These are phyloP conservation scores for Wallacemonas sp. DNA, from an alignment of 208 protist species.

Conservation along the genomic window DNA sequence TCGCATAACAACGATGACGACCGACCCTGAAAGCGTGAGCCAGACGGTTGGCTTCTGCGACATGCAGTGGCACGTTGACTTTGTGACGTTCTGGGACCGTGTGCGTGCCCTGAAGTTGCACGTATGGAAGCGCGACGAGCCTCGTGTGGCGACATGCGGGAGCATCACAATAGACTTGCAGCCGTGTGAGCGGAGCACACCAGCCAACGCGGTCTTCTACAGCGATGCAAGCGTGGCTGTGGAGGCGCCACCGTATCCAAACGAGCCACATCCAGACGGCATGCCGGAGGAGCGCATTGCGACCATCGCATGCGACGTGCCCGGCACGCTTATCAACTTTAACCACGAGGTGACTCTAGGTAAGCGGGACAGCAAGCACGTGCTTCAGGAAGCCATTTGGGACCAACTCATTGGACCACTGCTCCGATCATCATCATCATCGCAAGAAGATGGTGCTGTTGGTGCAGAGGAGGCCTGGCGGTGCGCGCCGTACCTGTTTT, in stretches of 20 bases:
- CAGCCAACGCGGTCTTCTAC: slow-evolving; percentile 41
- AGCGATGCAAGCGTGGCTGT: slow-evolving; percentile 25
- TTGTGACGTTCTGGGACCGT: slow-evolving; percentile 56
- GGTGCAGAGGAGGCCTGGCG: slow-evolving; percentile 36
- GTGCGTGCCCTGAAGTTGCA: slow-evolving; percentile 54
- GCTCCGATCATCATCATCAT: not conserved
- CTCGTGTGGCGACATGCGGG: slow-evolving; percentile 27
- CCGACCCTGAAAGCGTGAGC: not conserved
- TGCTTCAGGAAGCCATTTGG: slow-evolving; percentile 20
- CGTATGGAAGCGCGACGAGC: slow-evolving; percentile 56
- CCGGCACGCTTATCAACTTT: slow-evolving; percentile 38
- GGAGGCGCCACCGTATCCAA: too few relatives aligned
- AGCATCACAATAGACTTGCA: slow-evolving; percentile 35
- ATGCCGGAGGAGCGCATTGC: not conserved
- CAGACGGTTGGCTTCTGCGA: slow-evolving; percentile 18
- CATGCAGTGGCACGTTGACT: slow-evolving; percentile 48
- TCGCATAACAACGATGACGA: not conserved
- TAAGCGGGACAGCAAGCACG: slow-evolving; percentile 15
- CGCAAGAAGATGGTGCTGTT: too few relatives aligned
- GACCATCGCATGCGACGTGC: slow-evolving; percentile 11
- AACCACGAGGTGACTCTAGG: slow-evolving; percentile 31
- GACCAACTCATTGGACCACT: slow-evolving; percentile 31
- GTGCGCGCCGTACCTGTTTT: slow-evolving; percentile 44
- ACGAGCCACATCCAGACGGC: not conserved
- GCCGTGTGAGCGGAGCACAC: slow-evolving; percentile 12